These are phyloP conservation scores for Phytophthora pluvialis DNA, from an alignment of 352 stramenopile species.

Conservation along the genomic window DNA sequence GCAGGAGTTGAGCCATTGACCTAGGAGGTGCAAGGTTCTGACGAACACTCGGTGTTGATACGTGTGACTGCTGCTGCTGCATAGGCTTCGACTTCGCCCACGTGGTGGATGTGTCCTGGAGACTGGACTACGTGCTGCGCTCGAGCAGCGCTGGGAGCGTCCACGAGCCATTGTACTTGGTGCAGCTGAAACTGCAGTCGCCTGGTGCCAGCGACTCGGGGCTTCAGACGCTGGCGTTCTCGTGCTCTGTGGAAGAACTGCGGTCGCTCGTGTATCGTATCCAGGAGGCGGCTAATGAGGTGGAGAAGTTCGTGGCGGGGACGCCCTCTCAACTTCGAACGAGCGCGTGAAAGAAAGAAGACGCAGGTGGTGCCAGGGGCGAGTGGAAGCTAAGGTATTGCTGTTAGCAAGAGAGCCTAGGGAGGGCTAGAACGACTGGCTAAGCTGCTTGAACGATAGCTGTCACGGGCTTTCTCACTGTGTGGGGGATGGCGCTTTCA, in stretches of 20 bases:
- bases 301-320: slow-evolving; percentile 59
- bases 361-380: neutral
- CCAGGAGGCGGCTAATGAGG: slow-evolving; percentile 64
- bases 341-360: slow-evolving; percentile 10
- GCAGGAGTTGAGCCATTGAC: neutral
- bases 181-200: slow-evolving; percentile 67
- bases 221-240: slow-evolving; percentile 53
- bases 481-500: no score
- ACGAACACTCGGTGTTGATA: neutral
- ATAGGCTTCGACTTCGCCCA: slow-evolving; percentile 78
- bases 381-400: slow-evolving; percentile 19
- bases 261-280: slow-evolving; percentile 74
- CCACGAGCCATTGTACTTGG: slow-evolving; percentile 65
- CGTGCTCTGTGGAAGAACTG: slow-evolving; percentile 74
- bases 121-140: slow-evolving; percentile 72
- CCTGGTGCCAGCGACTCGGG: slow-evolving; percentile 29
- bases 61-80: neutral
- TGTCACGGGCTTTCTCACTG: no score
- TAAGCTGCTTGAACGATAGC: no score
- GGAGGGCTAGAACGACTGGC: no score
- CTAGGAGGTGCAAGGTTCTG: neutral
- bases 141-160: slow-evolving; percentile 63
- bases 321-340: slow-evolving; percentile 21
- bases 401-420: slow-evolving; percentile 7
- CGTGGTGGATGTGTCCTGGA: slow-evolving; percentile 74